phyloP scores from a whole-genome alignment of 805 yeast genomes.

The Wickerhamomyces rabaulensis region DNA sequence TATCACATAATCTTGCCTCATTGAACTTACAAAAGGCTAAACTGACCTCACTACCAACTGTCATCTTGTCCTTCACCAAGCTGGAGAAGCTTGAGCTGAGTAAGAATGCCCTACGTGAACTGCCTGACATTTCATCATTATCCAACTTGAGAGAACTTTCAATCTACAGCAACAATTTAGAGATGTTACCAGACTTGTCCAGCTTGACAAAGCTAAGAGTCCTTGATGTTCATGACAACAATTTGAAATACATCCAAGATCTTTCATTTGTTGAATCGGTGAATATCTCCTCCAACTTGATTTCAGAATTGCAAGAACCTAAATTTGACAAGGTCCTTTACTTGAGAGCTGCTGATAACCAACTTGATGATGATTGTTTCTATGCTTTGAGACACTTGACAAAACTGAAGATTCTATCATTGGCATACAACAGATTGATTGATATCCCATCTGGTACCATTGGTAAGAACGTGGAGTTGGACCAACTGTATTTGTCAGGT shows the following conservation, averaged over 20 bases:
- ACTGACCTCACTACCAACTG: slow-evolving; percentile 64
- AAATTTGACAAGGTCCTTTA: slow-evolving; percentile 40
- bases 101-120: slow-evolving; percentile 70
- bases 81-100: slow-evolving; percentile 73
- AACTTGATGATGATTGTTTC: slow-evolving; percentile 72
- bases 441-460: slow-evolving; percentile 79
- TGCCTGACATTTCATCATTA: slow-evolving; percentile 69
- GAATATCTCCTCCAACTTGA: slow-evolving; percentile 69
- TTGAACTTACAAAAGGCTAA: slow-evolving; percentile 81
- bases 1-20: slow-evolving; percentile 56
- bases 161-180: slow-evolving; percentile 68
- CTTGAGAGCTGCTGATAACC: slow-evolving; percentile 76
- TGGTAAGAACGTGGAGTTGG: slow-evolving; percentile 47
- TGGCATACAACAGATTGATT: slow-evolving; percentile 77
- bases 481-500: slow-evolving; percentile 75
- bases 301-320: slow-evolving; percentile 31
- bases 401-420: slow-evolving; percentile 58
- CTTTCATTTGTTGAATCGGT: slow-evolving; percentile 36
- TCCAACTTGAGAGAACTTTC: slow-evolving; percentile 61
- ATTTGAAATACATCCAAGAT: slow-evolving; percentile 61
- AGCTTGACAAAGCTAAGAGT: slow-evolving; percentile 51
- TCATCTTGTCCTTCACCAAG: slow-evolving; percentile 56
- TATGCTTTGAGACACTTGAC: slow-evolving; percentile 56
- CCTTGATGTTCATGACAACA: slow-evolving; percentile 81
- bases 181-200: slow-evolving; percentile 64